phyloP scores from a whole-genome alignment of 2,329 filamentous ascomycete species.

The Sclerotinia glacialis region DNA sequence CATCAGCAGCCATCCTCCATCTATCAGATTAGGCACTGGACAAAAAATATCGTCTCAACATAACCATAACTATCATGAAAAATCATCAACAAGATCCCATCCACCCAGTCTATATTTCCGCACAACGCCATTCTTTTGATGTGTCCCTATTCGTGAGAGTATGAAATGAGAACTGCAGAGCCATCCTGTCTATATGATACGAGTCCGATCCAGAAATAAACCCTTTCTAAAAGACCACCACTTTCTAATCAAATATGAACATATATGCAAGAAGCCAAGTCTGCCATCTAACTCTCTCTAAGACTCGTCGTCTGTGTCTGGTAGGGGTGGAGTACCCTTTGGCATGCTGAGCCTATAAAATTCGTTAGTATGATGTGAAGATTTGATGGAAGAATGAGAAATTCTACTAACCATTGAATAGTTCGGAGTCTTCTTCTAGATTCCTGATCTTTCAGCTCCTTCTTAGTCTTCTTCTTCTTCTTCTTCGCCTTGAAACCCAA shows the following conservation, averaged over 20 bases:
- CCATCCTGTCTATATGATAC: neutral
- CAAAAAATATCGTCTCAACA: neutral
- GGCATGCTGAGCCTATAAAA: slow-evolving; percentile 37
- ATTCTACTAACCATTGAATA: slow-evolving; percentile 59
- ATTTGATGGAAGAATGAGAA: slow-evolving; percentile 53
- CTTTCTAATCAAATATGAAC: slow-evolving; percentile 17
- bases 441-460: slow-evolving; percentile 91
- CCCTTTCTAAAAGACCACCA: neutral
- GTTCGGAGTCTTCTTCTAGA: slow-evolving; percentile 82
- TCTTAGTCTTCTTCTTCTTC: slow-evolving; percentile 99
- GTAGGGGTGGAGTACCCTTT: slow-evolving; percentile 39
- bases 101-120: slow-evolving; percentile 15
- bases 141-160: slow-evolving; percentile 9
- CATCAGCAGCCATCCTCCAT: neutral
- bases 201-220: slow-evolving; percentile 13
- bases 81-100: slow-evolving; percentile 10
- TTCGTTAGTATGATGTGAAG: slow-evolving; percentile 34
- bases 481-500: slow-evolving; percentile 88
- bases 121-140: slow-evolving; percentile 11
- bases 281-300: neutral
- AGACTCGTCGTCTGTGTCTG: slow-evolving; percentile 39
- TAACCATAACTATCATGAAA: slow-evolving; percentile 9
- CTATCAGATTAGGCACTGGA: slow-evolving; percentile 12
- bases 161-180: neutral
- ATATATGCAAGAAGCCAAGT: slow-evolving; percentile 20